Percentiles rank a stretch among this genome's conserved stretches.
These are phyloP conservation scores for Beta macrorhiza DNA, from an alignment of 179 eudicot genomes.

Conservation along the genomic window DNA sequence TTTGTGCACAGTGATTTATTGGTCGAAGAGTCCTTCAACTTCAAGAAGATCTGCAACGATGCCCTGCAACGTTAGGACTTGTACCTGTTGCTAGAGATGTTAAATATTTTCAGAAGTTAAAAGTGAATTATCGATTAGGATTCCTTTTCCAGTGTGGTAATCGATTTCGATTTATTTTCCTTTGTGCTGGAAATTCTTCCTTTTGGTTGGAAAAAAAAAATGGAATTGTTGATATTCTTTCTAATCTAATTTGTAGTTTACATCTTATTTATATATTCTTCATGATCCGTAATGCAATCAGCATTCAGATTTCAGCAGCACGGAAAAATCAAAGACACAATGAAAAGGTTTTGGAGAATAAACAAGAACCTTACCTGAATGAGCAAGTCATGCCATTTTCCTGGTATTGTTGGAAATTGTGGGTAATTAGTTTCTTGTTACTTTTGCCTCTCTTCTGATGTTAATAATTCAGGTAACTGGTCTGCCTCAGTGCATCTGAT, in stretches of 20 bases:
- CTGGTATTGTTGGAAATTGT: background rate
- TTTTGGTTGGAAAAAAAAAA: background rate
- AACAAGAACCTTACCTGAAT: background rate
- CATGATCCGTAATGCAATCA: background rate
- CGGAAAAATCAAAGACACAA: background rate
- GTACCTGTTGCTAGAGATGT: background rate
- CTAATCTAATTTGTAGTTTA: background rate
- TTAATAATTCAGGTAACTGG: background rate
- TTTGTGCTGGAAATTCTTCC: background rate
- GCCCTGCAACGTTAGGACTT: constrained; percentile 30
- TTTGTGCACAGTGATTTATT: constrained; percentile 57
- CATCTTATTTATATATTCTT: background rate
- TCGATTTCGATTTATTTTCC: constrained; percentile 9
- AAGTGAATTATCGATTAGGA: background rate
- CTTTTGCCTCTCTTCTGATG: background rate
- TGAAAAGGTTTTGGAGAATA: background rate
- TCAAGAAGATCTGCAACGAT: constrained; percentile 81
- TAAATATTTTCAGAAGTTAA: constrained; percentile 8
- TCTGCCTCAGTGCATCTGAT: background rate
- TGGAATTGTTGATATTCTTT: background rate
- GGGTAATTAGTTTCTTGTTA: background rate
- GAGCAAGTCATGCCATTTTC: background rate
- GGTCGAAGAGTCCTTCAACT: constrained; percentile 73
- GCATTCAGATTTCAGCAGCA: background rate
- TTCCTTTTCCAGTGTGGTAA: constrained; percentile 3